Conservation (phyloP, 495 filamentous ascomycete genomes). For the Aspergillus sclerotiicarbonarius region DNA sequence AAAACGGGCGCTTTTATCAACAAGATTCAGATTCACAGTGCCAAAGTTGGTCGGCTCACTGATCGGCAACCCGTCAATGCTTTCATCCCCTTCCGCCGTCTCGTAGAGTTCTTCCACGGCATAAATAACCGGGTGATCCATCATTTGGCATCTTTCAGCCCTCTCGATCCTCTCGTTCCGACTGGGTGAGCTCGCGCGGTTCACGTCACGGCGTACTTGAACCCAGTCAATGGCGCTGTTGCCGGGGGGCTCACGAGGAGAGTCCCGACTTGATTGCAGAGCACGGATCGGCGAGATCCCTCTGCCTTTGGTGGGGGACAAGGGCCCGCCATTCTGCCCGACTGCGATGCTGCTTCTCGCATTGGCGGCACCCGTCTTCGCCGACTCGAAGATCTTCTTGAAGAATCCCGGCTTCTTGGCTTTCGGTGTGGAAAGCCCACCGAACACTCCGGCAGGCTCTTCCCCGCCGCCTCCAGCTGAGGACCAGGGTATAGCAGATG, state of each 20-base stretch:
- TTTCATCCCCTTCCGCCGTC: constrained; percentile 87
- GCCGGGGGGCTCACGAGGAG: constrained; percentile 62
- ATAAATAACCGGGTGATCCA: constrained; percentile 83
- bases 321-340: constrained; percentile 51
- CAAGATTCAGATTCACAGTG: constrained; percentile 72
- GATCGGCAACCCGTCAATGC: constrained; percentile 77
- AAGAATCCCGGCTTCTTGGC: constrained; percentile 92
- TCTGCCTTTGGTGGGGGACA: constrained; percentile 48
- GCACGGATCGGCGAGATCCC: constrained; percentile 35
- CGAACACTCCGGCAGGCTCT: constrained; percentile 57
- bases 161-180: constrained; percentile 82
- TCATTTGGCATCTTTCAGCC: constrained; percentile 90
- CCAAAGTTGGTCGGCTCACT: constrained; percentile 81
- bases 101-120: constrained; percentile 85
- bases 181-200: constrained; percentile 89
- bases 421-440: constrained; percentile 83
- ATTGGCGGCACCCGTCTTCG: constrained; percentile 89
- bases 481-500: constrained; percentile 49
- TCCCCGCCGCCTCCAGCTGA: constrained; percentile 34
- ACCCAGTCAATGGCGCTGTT: constrained; percentile 78
- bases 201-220: constrained; percentile 91
- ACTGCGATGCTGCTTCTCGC: constrained; percentile 80
- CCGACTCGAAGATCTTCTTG: constrained; percentile 92
- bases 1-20: constrained; percentile 95
- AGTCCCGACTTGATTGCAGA: constrained; percentile 39